Conservation (phyloP, 768 basidiomycete species). For the Rubroboletus pulcherrimus region DNA sequence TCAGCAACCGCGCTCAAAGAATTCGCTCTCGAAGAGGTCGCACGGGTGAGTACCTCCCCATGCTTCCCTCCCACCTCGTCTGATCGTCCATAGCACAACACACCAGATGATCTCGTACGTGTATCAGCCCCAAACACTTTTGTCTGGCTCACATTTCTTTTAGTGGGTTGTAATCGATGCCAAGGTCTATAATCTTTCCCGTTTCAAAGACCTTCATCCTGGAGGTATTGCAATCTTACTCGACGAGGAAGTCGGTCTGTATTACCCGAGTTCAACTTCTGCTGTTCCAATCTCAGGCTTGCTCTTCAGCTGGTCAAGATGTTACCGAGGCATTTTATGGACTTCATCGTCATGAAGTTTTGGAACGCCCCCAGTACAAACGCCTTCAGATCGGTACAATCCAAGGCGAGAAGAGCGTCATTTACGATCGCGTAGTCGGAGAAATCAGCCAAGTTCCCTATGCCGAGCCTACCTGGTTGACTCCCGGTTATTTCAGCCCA, state of each 20-base stretch:
- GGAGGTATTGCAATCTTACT: slow-evolving; percentile 78
- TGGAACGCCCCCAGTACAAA: slow-evolving; percentile 68
- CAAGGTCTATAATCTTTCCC: slow-evolving; percentile 79
- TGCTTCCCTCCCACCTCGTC: background rate
- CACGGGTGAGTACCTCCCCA: slow-evolving; percentile 36
- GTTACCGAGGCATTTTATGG: slow-evolving; percentile 86
- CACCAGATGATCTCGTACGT: slow-evolving; percentile 67
- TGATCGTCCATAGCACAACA: slow-evolving; percentile 56
- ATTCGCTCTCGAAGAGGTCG: slow-evolving; percentile 57
- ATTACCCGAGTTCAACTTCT: background rate
- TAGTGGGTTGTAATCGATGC: slow-evolving; percentile 84
- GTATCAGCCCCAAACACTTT: background rate
- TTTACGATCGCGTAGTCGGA: slow-evolving; percentile 50
- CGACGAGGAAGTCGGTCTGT: slow-evolving; percentile 71
- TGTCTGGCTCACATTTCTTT: background rate
- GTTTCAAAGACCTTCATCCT: slow-evolving; percentile 79
- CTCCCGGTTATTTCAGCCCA: slow-evolving; percentile 60
- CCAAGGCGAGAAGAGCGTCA: slow-evolving; percentile 54
- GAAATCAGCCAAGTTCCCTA: slow-evolving; percentile 76
- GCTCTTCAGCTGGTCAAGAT: slow-evolving; percentile 68
- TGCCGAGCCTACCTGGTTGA: slow-evolving; percentile 84
- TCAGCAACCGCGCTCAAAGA: slow-evolving; percentile 37
- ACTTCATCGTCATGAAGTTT: slow-evolving; percentile 82
- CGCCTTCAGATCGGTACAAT: slow-evolving; percentile 75
- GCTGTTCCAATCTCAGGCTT: background rate